These are phyloP conservation scores for Filobasidium wieringae DNA, from an alignment of 768 basidiomycete genomes.

Conservation along the genomic window DNA sequence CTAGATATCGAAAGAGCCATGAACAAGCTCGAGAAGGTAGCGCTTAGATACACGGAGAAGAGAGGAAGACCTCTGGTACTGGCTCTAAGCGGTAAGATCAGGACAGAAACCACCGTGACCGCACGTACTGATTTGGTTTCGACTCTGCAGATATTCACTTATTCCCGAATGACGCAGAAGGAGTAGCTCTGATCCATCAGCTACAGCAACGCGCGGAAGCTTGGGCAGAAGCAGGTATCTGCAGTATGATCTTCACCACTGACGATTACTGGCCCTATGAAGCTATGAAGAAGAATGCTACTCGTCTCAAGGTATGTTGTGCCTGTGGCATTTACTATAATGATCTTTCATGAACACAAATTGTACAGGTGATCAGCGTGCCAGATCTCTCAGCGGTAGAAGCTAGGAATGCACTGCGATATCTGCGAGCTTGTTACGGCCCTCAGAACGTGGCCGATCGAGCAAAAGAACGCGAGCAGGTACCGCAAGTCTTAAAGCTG, in stretches of 20 bases:
- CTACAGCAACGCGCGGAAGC: conserved; percentile 74
- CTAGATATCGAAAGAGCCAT: conserved; percentile 74
- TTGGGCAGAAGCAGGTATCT: conserved; percentile 69
- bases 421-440: conserved; percentile 46
- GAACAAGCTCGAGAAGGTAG: conserved; percentile 71
- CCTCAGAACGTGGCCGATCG: conserved; percentile 1
- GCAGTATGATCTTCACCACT: conserved; percentile 64
- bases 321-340: background rate
- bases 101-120: too few relatives aligned
- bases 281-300: conserved; percentile 50
- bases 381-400: conserved; percentile 56
- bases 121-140: background rate
- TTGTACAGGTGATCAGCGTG: conserved; percentile 52
- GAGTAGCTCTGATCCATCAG: conserved; percentile 66
- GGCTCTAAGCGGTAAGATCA: conserved; percentile 61
- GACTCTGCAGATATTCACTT: conserved; percentile 33
- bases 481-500: conserved; percentile 45
- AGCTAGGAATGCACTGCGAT: conserved; percentile 49
- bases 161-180: conserved; percentile 56
- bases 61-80: conserved; percentile 62
- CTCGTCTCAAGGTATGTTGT: conserved; percentile 55
- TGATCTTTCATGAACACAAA: background rate
- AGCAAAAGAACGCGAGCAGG: conserved; percentile 1
- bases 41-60: conserved; percentile 50
- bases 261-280: conserved; percentile 60